These are phyloP conservation scores for Hypoxylon sp. DNA, from an alignment of 2,329 filamentous ascomycete genomes.

Conservation along the genomic window DNA sequence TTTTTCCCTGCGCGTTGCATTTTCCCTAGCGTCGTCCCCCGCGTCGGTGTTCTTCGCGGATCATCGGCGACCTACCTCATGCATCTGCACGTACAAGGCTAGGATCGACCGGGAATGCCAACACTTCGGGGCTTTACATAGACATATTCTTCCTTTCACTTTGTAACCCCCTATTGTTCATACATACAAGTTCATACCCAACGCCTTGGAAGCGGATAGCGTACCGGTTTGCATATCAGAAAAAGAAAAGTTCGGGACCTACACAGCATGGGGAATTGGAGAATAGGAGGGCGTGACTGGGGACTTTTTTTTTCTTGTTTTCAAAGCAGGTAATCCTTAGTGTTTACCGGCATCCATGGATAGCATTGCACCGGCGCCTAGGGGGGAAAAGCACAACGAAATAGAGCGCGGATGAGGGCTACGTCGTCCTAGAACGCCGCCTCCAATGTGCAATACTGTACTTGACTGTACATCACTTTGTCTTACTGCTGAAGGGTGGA, in stretches of 20 bases:
- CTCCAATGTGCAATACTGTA: slow-evolving; percentile 37
- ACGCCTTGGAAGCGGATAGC: slow-evolving; percentile 32
- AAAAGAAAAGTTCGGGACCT: slow-evolving; percentile 36
- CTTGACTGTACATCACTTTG: slow-evolving; percentile 41
- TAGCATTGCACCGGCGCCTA: slow-evolving; percentile 38
- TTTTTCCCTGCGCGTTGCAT: slow-evolving; percentile 20
- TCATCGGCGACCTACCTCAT: slow-evolving; percentile 49
- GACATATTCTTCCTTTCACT: slow-evolving; percentile 29
- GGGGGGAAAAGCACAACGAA: slow-evolving; percentile 29
- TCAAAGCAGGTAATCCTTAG: slow-evolving; percentile 45
- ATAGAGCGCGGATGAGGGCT: slow-evolving; percentile 24
- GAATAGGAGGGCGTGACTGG: slow-evolving; percentile 10
- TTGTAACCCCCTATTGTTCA: slow-evolving; percentile 26
- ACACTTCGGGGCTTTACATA: slow-evolving; percentile 47
- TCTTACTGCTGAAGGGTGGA: slow-evolving; percentile 15
- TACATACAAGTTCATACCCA: slow-evolving; percentile 30
- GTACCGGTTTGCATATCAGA: slow-evolving; percentile 38
- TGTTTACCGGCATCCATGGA: slow-evolving; percentile 46
- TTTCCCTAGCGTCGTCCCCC: slow-evolving; percentile 41
- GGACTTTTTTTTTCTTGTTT: slow-evolving; percentile 17
- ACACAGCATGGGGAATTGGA: slow-evolving; percentile 29
- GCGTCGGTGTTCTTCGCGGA: slow-evolving; percentile 39
- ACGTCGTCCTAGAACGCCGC: slow-evolving; percentile 18
- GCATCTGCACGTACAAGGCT: slow-evolving; percentile 47
- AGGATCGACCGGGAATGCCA: slow-evolving; percentile 42